Evolutionary conservation across 2,329 filamentous ascomycete genomes (phyloP), one percentile per base, ranked within the genome.

Genomic region (Hypoxylon sp.): DNA sequence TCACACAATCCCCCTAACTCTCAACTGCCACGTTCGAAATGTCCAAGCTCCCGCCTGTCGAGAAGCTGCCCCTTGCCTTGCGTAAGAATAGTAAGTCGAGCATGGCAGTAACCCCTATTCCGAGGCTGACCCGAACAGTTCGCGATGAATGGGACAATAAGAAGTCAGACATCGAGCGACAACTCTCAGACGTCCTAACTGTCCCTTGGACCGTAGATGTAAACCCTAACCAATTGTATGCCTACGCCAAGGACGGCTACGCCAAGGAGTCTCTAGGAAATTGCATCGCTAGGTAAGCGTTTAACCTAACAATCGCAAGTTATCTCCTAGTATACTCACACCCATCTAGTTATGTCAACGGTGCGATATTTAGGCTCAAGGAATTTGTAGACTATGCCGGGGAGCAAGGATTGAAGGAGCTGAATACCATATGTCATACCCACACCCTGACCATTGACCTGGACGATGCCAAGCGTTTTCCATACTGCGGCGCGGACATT

Each of bases 141-240:
- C 84, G 86, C 5, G 86, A 88, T 72, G 80, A 82, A 14, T 88
- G 81, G 81, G 85, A 87, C 17, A 79, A 74, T 61, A 85, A 83
- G 61, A 86, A 84, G 72, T 75, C 68, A 0, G 82, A 80, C 2
- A 69, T 82, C 13, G 85, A 86, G 74, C 75, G 80, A 58, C 74
- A 82, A 60, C 72, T 88, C 44, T 84, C 83, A 0, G 79, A 80
- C 0, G 49, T 82, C 46, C 80, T 88, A 2, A 84, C 83, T n/a
- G 77, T 78, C 37, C 42, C 79, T 6, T 89, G 86, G 86, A 86
- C 82, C 5, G 77, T 87, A 33, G 82, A 86, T 6, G 79, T 85
- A 72, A 81, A 85, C 69, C 82, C 84, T 20, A 79, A 78, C 54
- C 81, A 81, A 49, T 76, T 88, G 69, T 86, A 79, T 68, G 81